Conservation (phyloP, 108 stramenopile species). For the Cyclotella sp. region DNA sequence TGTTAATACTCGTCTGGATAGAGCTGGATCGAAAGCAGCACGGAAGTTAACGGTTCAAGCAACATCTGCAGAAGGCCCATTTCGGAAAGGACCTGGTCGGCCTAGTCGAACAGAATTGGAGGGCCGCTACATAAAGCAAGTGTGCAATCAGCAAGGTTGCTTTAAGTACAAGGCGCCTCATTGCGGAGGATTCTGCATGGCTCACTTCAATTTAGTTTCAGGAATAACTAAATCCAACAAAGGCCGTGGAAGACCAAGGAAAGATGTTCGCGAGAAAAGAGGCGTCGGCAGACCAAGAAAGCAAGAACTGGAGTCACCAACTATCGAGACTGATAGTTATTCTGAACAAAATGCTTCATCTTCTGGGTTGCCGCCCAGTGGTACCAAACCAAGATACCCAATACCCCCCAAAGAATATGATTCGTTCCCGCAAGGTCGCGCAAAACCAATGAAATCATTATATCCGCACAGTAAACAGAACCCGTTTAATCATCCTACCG, state of each 20-base stretch:
- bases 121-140: slow-evolving; percentile 1
- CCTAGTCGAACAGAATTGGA: background rate
- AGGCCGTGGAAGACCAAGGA: background rate
- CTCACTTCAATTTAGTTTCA: slow-evolving; percentile 1
- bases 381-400: background rate
- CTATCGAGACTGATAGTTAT: background rate
- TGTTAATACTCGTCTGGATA: background rate
- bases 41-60: background rate
- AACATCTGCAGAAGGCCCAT: background rate
- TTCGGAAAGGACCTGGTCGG: background rate
- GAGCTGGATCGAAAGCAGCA: background rate
- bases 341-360: background rate
- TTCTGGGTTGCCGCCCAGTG: background rate
- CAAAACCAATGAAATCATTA: background rate
- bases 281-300: background rate
- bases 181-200: slow-evolving; percentile 14
- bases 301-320: background rate
- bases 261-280: background rate
- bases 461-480: background rate
- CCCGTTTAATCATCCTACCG: background rate
- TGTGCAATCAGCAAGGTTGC: slow-evolving; percentile 10
- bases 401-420: background rate
- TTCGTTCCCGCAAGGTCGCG: too few species aligned
- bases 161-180: slow-evolving; percentile 5
- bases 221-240: background rate